Conservation (phyloP, 768 basidiomycete genomes). For the Lactarius tabidus region DNA sequence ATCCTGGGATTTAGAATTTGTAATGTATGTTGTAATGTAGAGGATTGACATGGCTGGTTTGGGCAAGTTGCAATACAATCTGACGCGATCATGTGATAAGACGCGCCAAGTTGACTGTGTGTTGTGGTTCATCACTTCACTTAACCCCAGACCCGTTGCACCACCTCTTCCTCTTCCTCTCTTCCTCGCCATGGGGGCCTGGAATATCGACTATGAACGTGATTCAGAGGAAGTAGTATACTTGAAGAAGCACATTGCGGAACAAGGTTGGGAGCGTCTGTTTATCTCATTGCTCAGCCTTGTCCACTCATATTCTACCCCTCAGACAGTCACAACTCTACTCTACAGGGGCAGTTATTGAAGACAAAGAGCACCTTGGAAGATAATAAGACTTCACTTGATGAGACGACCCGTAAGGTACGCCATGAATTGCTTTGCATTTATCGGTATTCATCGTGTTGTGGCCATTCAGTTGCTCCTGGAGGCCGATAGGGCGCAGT, state of each 20-base stretch:
- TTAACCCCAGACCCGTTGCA: neutral
- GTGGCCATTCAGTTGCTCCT: conserved; percentile 10
- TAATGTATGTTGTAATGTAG: conserved; percentile 10
- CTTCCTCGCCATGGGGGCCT: conserved; percentile 20
- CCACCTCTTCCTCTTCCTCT: neutral
- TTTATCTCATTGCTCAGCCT: neutral
- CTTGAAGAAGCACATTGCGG: conserved; percentile 25
- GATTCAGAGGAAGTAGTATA: conserved; percentile 23
- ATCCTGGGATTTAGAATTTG: neutral
- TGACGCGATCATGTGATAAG: conserved; percentile 22
- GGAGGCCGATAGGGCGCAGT: conserved; percentile 24
- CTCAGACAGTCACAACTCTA: conserved; percentile 21
- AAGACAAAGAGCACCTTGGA: conserved; percentile 17
- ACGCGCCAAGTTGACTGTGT: conserved; percentile 21
- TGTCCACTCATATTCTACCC: conserved; percentile 1
- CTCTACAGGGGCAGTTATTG: conserved; percentile 22
- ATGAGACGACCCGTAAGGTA: conserved; percentile 23
- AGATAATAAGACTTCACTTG: conserved; percentile 22
- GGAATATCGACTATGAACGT: conserved; percentile 24
- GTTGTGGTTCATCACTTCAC: neutral
- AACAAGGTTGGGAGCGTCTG: conserved; percentile 19
- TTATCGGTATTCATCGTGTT: neutral
- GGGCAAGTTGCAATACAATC: neutral
- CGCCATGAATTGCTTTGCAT: neutral
- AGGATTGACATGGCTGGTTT: neutral